Evolutionary conservation across 2,329 filamentous ascomycete species (phyloP).

Genomic region (Nannizzia gypsea): DNA sequence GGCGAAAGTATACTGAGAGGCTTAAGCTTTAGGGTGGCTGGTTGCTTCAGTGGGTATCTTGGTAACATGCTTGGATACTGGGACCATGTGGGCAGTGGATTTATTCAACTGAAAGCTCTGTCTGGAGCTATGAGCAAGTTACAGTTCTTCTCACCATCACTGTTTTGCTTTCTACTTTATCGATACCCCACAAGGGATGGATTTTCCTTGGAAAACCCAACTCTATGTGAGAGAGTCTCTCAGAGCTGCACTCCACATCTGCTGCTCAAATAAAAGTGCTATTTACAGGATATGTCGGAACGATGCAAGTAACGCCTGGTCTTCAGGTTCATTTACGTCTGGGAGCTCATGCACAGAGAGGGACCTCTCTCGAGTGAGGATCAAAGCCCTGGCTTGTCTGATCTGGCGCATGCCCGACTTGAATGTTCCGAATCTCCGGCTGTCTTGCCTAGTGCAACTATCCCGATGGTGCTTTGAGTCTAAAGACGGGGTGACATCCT

Average conservation of each 20-base stretch:
- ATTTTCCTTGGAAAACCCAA: neutral
- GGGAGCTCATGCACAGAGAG: constrained; percentile 17
- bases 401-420: constrained; percentile 25
- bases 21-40: neutral
- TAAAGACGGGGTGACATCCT: neutral
- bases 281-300: neutral
- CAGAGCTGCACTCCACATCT: neutral
- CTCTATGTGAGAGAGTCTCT: neutral
- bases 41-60: neutral
- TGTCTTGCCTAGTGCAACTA: constrained; percentile 8
- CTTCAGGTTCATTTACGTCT: neutral
- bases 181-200: neutral
- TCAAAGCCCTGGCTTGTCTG: constrained; percentile 92
- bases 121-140: neutral
- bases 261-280: neutral
- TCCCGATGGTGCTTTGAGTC: neutral
- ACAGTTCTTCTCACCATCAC: neutral
- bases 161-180: neutral
- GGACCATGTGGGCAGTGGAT: neutral
- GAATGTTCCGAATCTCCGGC: constrained; percentile 10
- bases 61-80: neutral
- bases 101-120: neutral
- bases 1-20: neutral
- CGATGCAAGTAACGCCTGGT: neutral
- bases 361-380: constrained; percentile 88